Conservation (phyloP, 2,329 filamentous ascomycete genomes). For the Beauveria medogensis region DNA sequence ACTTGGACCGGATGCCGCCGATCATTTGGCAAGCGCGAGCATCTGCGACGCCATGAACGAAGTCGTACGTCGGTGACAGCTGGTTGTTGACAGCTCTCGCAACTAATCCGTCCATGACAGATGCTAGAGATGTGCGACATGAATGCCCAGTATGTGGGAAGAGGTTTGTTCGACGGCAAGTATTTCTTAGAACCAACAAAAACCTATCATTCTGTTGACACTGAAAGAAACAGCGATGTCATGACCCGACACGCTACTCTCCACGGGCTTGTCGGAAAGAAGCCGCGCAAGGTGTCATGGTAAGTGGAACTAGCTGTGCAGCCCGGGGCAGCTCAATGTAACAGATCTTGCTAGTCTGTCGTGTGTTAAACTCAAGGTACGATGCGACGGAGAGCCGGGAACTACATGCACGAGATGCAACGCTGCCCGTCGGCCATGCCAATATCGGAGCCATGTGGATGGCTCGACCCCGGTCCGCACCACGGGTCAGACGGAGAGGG, state of each 20-base stretch:
- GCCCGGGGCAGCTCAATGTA: background rate
- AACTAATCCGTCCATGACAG: background rate
- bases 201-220: background rate
- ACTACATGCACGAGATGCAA: background rate
- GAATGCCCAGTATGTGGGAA: slow-evolving; percentile 7
- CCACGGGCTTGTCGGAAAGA: background rate
- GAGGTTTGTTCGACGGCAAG: slow-evolving; percentile 4
- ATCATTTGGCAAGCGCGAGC: slow-evolving; percentile 8
- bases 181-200: background rate
- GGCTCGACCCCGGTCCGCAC: background rate
- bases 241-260: slow-evolving; percentile 8
- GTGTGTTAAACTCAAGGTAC: slow-evolving; percentile 6
- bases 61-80: background rate
- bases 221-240: background rate
- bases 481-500: background rate
- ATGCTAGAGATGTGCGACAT: slow-evolving; percentile 2
- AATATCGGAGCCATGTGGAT: slow-evolving; percentile 3
- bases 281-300: slow-evolving; percentile 7
- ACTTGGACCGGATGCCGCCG: background rate
- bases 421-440: background rate
- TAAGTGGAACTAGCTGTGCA: background rate
- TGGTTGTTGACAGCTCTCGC: background rate
- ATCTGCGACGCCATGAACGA: slow-evolving; percentile 7
- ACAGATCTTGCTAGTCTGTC: background rate
- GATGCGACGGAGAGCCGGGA: slow-evolving; percentile 6